phyloP scores from a whole-genome alignment of 2,329 filamentous ascomycete genomes.

The Microcyclosporella mali region DNA sequence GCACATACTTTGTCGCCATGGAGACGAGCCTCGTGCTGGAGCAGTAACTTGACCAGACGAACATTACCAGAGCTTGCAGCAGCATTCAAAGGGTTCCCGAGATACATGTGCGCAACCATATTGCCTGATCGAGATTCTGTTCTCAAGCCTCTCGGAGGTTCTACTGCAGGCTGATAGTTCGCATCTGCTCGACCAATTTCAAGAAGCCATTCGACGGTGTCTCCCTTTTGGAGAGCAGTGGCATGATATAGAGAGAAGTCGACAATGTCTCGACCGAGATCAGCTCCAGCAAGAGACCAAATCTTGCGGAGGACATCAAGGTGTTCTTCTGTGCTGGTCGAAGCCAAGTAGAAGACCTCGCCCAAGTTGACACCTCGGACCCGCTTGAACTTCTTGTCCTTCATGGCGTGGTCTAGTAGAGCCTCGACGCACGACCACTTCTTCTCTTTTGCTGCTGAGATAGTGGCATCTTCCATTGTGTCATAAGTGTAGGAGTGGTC shows the following conservation, averaged over 20 bases:
- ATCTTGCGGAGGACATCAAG: slow-evolving; percentile 4
- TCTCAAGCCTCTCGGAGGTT: neutral
- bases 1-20: slow-evolving; percentile 1
- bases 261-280: neutral
- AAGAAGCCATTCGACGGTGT: slow-evolving; percentile 2
- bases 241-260: slow-evolving; percentile 5
- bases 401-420: too few relatives aligned
- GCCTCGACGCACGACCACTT: too few relatives aligned
- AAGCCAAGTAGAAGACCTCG: slow-evolving; percentile 2
- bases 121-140: too few relatives aligned
- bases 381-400: too few relatives aligned
- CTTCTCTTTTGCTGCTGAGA: too few relatives aligned
- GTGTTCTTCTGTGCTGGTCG: slow-evolving; percentile 1
- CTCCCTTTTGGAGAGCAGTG: slow-evolving; percentile 1
- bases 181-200: too few relatives aligned
- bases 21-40: slow-evolving; percentile 2
- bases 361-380: too few relatives aligned
- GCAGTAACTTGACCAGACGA: neutral
- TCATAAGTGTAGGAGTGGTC: too few relatives aligned
- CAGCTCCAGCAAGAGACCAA: neutral
- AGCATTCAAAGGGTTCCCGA: slow-evolving; percentile 4
- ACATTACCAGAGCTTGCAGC: slow-evolving; percentile 4
- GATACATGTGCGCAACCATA: too few relatives aligned
- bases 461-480: too few relatives aligned
- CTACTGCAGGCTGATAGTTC: too few relatives aligned